These are phyloP conservation scores for Saksenaea oblongispora DNA, from an alignment of 371 early-diverging fungal species.

Conservation along the genomic window DNA sequence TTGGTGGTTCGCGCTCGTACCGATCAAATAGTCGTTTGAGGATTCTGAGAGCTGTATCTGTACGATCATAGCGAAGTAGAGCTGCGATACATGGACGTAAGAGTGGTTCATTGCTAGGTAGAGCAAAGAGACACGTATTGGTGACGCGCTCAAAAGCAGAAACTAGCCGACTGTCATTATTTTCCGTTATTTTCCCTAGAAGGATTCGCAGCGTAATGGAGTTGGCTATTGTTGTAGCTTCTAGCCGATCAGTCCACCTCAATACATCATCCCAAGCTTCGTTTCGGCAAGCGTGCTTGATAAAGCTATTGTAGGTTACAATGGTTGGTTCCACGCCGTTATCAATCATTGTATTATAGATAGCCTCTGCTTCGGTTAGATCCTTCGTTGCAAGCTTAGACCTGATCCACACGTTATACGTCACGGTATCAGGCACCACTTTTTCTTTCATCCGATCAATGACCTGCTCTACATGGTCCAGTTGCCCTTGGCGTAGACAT, in stretches of 20 bases:
- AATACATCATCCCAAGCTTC: conserved; percentile 25
- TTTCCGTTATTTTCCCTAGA: conserved; percentile 12
- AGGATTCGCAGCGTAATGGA: conserved; percentile 31
- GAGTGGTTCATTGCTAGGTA: conserved; percentile 9
- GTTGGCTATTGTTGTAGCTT: conserved; percentile 10
- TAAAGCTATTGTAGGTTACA: conserved; percentile 42
- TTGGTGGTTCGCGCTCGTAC: conserved; percentile 2
- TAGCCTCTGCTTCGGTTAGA: background rate
- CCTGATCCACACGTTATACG: conserved; percentile 34
- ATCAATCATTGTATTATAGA: conserved; percentile 22
- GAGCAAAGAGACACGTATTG: background rate
- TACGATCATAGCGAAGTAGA: conserved; percentile 26
- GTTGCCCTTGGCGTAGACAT: conserved; percentile 13
- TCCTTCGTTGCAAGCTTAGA: conserved; percentile 9
- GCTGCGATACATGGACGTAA: conserved; percentile 20
- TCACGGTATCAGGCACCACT: conserved; percentile 25
- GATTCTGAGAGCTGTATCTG: conserved; percentile 21
- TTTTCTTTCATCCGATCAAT: conserved; percentile 21
- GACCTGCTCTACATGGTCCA: conserved; percentile 24
- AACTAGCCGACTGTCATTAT: conserved; percentile 13
- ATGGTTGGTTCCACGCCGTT: conserved; percentile 23
- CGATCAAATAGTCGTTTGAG: conserved; percentile 20
- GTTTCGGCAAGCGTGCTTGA: conserved; percentile 21
- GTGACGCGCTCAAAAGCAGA: conserved; percentile 26
- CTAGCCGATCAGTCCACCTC: conserved; percentile 30